phyloP scores from a whole-genome alignment of 2,329 filamentous ascomycete species.

The Stachybotrys chlorohalonatus region DNA sequence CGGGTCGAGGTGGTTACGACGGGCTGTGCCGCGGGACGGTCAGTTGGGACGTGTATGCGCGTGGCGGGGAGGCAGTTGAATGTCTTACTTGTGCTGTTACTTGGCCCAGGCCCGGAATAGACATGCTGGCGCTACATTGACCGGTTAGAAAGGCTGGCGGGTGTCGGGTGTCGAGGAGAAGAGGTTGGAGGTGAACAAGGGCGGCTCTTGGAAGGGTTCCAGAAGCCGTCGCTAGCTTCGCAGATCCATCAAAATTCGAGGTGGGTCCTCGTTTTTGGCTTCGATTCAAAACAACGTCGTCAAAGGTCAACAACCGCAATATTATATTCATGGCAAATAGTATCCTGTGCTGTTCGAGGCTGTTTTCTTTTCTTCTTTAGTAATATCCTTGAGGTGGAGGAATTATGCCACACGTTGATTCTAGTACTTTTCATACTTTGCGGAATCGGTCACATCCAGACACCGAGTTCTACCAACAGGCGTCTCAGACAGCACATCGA shows the following conservation, averaged over 20 bases:
- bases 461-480: no score
- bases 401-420: no score
- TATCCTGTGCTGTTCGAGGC: no score
- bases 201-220: slow-evolving; percentile 14
- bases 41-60: slow-evolving; percentile 1
- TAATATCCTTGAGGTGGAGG: no score
- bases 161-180: background rate
- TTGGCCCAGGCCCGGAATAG: slow-evolving; percentile 65
- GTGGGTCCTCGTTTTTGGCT: no score
- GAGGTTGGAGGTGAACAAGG: slow-evolving; percentile 10
- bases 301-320: background rate
- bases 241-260: no score
- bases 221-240: slow-evolving; percentile 8
- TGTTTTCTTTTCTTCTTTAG: no score
- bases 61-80: background rate
- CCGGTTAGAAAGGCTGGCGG: background rate
- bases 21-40: slow-evolving; percentile 15
- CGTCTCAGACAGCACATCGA: no score
- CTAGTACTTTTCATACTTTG: no score
- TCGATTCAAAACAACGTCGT: no score
- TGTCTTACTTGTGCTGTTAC: slow-evolving; percentile 48
- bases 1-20: slow-evolving; percentile 29
- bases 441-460: no score
- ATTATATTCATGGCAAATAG: no score
- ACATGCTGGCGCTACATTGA: slow-evolving; percentile 44